Conservation (phyloP, 75 land plant genomes). For the Selaginella moellendorffii region DNA sequence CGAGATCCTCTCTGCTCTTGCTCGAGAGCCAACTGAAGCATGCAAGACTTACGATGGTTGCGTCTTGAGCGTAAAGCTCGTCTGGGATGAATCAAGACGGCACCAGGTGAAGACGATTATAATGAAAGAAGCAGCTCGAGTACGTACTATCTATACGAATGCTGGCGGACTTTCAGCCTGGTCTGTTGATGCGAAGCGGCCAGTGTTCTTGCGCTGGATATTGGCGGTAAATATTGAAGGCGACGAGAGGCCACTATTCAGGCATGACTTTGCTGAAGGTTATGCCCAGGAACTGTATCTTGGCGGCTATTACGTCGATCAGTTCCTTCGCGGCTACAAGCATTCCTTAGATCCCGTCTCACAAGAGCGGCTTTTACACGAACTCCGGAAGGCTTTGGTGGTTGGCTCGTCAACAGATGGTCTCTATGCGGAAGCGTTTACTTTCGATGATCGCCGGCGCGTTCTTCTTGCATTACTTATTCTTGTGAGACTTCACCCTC, state of each 20-base stretch:
- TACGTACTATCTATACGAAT: background rate
- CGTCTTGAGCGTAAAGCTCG: constrained; percentile 24
- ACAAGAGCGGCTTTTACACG: constrained; percentile 32
- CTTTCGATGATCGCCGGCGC: constrained; percentile 35
- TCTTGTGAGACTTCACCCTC: constrained; percentile 31
- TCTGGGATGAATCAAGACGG: constrained; percentile 31
- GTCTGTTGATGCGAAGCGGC: constrained; percentile 14
- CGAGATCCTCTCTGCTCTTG: constrained; percentile 28
- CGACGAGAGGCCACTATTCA: constrained; percentile 22
- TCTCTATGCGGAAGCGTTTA: constrained; percentile 10
- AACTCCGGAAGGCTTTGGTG: constrained; percentile 34
- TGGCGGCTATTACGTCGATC: constrained; percentile 37
- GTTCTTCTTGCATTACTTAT: constrained; percentile 24
- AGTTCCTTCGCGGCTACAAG: constrained; percentile 31
- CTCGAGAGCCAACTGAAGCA: constrained; percentile 31
- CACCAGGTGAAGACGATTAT: constrained; percentile 17
- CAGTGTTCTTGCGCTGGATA: constrained; percentile 28
- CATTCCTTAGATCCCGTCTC: constrained; percentile 26
- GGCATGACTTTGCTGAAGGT: constrained; percentile 19
- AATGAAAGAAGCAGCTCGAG: constrained; percentile 14
- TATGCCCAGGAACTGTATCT: constrained; percentile 35
- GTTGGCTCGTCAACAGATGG: constrained; percentile 23
- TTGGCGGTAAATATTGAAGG: constrained; percentile 12
- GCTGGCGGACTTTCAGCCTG: constrained; percentile 19
- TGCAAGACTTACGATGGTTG: constrained; percentile 25